Base-by-base conservation (phyloP, 305 asterid species). In the Fraxinus greggii region DNA sequence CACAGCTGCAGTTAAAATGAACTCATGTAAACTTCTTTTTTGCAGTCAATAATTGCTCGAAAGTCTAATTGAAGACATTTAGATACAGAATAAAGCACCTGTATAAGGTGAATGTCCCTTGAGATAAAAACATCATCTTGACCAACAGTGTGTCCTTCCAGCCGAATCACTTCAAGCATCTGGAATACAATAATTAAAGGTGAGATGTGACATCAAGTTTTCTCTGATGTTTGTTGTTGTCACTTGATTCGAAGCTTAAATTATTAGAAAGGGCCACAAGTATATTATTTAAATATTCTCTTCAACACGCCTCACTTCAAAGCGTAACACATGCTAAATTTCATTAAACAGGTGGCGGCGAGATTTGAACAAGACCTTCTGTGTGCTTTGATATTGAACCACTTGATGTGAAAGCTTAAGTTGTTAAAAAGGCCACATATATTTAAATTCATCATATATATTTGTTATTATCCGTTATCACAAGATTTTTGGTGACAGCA, bases 111-210 rank as follows among this genome's bases (percentile, higher is more conserved):
- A 84, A 92, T 86, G 86, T 95, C 98, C 85, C 97, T 88, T 15
- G 98, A 90, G 90, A 90, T 85, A 84, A 90, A 95, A 38, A 92
- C 90, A 83, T 95, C 98, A 83, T 92, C 98, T 31, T 92, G 96
- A 32, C 94, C 89, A 56, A 90, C 83, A 3, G 94, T 77, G 78
- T 95, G 98, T 7, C 97, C 97, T 88, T 95, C 98, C 59, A 95
- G 91, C 31, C 98, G 90, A 82, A 95, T 88, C 51, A 95, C 97
- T 91, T 95, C 98, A 24, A 95, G 98, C 93, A 90, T 91, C 98
- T 95, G 88, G 59, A 82, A 26, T 8, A 56, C 21, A 7, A 72
- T 32, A 65, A 79, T 36, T 21, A 8, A 83, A 40, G 5, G 65
- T 6, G 26, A 54, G 26, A 23, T 9, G 23, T 29, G 1, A 61